Evolutionary conservation across 768 basidiomycete species (phyloP).

Genomic region (Pholiota conissans): DNA sequence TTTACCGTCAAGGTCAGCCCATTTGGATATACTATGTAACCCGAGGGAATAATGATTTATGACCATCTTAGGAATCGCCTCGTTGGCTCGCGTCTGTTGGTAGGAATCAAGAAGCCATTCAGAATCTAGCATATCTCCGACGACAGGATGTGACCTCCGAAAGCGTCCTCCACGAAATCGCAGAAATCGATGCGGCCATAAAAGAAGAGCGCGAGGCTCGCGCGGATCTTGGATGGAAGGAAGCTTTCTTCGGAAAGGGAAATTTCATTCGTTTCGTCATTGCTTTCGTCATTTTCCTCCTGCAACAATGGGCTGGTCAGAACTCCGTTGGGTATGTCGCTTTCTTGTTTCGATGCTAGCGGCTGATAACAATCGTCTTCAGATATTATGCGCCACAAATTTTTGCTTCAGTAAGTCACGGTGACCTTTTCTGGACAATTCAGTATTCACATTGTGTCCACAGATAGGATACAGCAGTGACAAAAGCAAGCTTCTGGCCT

Average conservation of each 20-base stretch:
- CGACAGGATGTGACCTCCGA: slow-evolving; percentile 39
- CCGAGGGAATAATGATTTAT: background rate
- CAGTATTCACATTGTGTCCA: background rate
- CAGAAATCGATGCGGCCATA: slow-evolving; percentile 82
- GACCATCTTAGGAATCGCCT: slow-evolving; percentile 58
- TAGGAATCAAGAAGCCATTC: slow-evolving; percentile 49
- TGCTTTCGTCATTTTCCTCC: slow-evolving; percentile 74
- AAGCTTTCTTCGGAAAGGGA: slow-evolving; percentile 80
- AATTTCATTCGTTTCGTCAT: slow-evolving; percentile 82
- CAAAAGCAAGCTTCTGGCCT: slow-evolving; percentile 61
- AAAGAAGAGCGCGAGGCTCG: slow-evolving; percentile 69
- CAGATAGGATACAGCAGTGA: slow-evolving; percentile 63
- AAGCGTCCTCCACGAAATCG: slow-evolving; percentile 58
- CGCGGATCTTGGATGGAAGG: slow-evolving; percentile 58
- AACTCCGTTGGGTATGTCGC: slow-evolving; percentile 66
- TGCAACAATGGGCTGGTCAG: slow-evolving; percentile 86
- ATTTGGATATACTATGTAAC: background rate
- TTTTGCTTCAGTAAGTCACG: slow-evolving; percentile 54
- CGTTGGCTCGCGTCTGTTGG: slow-evolving; percentile 74
- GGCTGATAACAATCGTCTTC: background rate
- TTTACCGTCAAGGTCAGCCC: slow-evolving; percentile 57
- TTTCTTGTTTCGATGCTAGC: background rate
- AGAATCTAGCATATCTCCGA: slow-evolving; percentile 67
- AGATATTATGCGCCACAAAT: slow-evolving; percentile 77
- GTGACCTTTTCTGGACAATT: background rate